These are phyloP conservation scores for Scheffersomyces ergatensis DNA, from an alignment of 805 yeast species.

Conservation along the genomic window DNA sequence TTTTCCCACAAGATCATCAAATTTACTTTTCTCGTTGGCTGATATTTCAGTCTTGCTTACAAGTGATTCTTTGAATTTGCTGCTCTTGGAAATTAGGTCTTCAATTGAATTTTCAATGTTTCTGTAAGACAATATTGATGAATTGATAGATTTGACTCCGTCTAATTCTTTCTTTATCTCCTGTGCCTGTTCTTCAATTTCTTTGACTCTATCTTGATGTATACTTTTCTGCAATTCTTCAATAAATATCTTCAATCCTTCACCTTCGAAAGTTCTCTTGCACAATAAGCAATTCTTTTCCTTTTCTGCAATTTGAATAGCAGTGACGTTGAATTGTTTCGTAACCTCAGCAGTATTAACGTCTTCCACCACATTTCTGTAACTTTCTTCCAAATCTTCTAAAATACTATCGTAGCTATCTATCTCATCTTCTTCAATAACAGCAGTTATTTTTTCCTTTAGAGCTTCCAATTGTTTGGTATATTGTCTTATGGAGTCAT, in stretches of 20 bases:
- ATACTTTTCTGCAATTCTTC: constrained; percentile 26
- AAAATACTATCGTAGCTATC: constrained; percentile 50
- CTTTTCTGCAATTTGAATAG: constrained; percentile 58
- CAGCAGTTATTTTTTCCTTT: constrained; percentile 17
- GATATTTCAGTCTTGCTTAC: background rate
- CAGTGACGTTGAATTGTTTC: constrained; percentile 64
- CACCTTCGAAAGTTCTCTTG: constrained; percentile 56
- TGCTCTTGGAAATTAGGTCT: constrained; percentile 4
- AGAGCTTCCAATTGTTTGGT: background rate
- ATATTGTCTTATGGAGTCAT: background rate
- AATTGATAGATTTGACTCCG: constrained; percentile 24
- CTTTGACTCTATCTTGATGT: constrained; percentile 23
- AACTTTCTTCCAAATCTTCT: constrained; percentile 59
- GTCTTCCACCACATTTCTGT: constrained; percentile 59
- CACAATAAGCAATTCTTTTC: constrained; percentile 71
- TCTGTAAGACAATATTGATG: constrained; percentile 24
- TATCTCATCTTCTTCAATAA: constrained; percentile 36
- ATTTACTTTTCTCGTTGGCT: constrained; percentile 4
- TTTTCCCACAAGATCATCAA: constrained; percentile 3
- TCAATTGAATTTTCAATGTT: constrained; percentile 14
- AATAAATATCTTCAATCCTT: constrained; percentile 26
- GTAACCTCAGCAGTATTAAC: constrained; percentile 69
- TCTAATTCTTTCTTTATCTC: constrained; percentile 30
- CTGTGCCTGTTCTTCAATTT: constrained; percentile 26
- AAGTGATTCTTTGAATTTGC: constrained; percentile 1